phyloP scores from a whole-genome alignment of 2,329 filamentous ascomycete species.

The Neoarthrinium moseri region DNA sequence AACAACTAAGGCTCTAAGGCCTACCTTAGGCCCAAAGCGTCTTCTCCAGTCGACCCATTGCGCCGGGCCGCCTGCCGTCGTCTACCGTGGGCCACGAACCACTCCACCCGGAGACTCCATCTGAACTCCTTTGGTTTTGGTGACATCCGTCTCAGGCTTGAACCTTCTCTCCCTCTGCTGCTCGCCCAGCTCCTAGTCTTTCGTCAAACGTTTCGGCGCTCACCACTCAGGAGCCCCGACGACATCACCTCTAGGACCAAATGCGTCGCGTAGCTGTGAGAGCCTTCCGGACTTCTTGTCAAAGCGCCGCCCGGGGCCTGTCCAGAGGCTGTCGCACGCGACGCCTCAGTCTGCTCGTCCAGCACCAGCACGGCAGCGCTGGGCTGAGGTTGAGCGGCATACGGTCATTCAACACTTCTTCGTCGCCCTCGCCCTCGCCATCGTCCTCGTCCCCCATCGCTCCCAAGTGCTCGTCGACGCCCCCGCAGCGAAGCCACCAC shows the following conservation, averaged over 20 bases:
- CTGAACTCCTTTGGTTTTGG: too few species aligned
- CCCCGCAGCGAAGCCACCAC: constrained; percentile 27
- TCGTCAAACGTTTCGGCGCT: constrained; percentile 4
- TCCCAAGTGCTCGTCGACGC: constrained; percentile 23
- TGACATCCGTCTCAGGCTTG: too few species aligned
- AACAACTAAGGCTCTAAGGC: too few species aligned
- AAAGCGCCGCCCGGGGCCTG: constrained; percentile 61
- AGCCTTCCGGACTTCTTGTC: constrained; percentile 67
- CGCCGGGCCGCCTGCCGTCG: too few species aligned
- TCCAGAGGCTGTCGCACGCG: constrained; percentile 43
- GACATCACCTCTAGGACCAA: constrained; percentile 29
- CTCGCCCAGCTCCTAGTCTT: constrained; percentile 10
- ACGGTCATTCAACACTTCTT: constrained; percentile 16
- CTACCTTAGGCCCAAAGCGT: too few species aligned
- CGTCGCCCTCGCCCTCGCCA: constrained; percentile 12
- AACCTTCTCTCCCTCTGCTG: too few species aligned
- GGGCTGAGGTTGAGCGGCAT: constrained; percentile 9
- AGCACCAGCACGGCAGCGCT: constrained; percentile 38
- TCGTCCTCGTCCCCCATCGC: constrained; percentile 40
- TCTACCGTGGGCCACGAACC: too few species aligned
- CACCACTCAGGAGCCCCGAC: constrained; percentile 4
- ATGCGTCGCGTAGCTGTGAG: constrained; percentile 75
- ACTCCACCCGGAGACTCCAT: too few species aligned
- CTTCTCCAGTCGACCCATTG: too few species aligned
- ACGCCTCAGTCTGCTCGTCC: constrained; percentile 18